Evolutionary conservation across 345 rosid genomes (phyloP), one percentile per base, ranked within the genome.

Genomic region (Iberis pinnata): DNA sequence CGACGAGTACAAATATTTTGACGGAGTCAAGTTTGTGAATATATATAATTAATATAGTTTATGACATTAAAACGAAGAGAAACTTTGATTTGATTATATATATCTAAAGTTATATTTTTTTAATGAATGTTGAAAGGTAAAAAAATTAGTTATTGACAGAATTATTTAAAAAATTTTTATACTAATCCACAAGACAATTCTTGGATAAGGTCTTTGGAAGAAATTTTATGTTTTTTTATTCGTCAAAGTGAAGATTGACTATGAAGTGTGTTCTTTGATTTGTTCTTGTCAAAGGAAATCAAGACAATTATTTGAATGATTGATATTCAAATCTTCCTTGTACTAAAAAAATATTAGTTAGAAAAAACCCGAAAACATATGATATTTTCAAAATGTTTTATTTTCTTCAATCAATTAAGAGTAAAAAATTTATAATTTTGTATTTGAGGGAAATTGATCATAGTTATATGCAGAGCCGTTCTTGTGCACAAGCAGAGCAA

Each of bases 21-120:
- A 63, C 68, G 42, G 27, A 56, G 29, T 56, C 61, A 56, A 56
- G 41, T 43, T 43, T 49, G 46, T 48, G 38, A 44, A 39, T 32
- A 20, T 18, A 53, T 36, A 10, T 26, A 22, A n/a, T 33, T 35
- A 16, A 10, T 16, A 60, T 14, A 2, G 10, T 29, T 41, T 33
- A n/a, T 61, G 15, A 32, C n/a, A n/a, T n/a, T n/a, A n/a, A n/a
- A n/a, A n/a, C n/a, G n/a, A n/a, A n/a, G n/a, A n/a, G n/a, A n/a
- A n/a, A n/a, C n/a, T n/a, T n/a, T n/a, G n/a, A n/a, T n/a, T n/a
- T n/a, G n/a, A n/a, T n/a, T n/a, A n/a, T n/a, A n/a, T 7, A 27
- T 18, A 25, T 12, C n/a, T 12, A 37, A 22, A 43, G 17, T 1
- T 24, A 26, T 15, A 18, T 53, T 18, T 13, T 29, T 44, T 13